Evolutionary conservation across 805 yeast species (phyloP).

Genomic region (Starmerella tilneyi): DNA sequence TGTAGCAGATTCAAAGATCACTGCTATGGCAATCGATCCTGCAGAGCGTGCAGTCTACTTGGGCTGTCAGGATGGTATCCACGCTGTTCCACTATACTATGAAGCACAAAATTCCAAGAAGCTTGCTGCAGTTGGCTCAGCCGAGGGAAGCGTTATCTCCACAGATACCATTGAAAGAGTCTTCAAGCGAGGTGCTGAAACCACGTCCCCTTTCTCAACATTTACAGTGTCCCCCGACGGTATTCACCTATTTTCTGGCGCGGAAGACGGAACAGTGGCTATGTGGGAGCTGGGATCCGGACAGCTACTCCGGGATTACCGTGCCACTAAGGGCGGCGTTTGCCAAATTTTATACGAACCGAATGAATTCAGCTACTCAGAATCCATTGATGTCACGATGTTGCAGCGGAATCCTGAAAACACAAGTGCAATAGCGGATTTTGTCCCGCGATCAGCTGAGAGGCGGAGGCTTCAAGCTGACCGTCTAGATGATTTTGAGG

Average conservation of each 20-base stretch:
- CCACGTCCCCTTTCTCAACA: slow-evolving; percentile 36
- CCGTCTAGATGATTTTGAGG: not conserved
- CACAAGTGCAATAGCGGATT: slow-evolving; percentile 7
- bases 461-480: too few species aligned
- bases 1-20: slow-evolving; percentile 51
- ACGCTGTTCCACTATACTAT: slow-evolving; percentile 43
- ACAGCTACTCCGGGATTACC: slow-evolving; percentile 29
- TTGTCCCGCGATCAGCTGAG: slow-evolving; percentile 2
- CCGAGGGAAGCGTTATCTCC: slow-evolving; percentile 43
- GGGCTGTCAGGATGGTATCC: slow-evolving; percentile 58
- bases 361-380: slow-evolving; percentile 1
- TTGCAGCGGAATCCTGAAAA: slow-evolving; percentile 26
- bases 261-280: slow-evolving; percentile 54
- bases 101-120: slow-evolving; percentile 32
- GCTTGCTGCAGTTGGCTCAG: slow-evolving; percentile 50
- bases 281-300: slow-evolving; percentile 47
- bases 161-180: slow-evolving; percentile 37
- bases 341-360: slow-evolving; percentile 16
- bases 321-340: slow-evolving; percentile 25
- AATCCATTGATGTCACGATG: slow-evolving; percentile 24
- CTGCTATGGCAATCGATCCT: slow-evolving; percentile 58
- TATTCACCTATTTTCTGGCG: slow-evolving; percentile 62
- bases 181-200: slow-evolving; percentile 21
- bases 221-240: slow-evolving; percentile 65
- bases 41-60: slow-evolving; percentile 64